These are phyloP conservation scores for Mortierella antarctica DNA, from an alignment of 192 early-diverging fungal species.

Conservation along the genomic window DNA sequence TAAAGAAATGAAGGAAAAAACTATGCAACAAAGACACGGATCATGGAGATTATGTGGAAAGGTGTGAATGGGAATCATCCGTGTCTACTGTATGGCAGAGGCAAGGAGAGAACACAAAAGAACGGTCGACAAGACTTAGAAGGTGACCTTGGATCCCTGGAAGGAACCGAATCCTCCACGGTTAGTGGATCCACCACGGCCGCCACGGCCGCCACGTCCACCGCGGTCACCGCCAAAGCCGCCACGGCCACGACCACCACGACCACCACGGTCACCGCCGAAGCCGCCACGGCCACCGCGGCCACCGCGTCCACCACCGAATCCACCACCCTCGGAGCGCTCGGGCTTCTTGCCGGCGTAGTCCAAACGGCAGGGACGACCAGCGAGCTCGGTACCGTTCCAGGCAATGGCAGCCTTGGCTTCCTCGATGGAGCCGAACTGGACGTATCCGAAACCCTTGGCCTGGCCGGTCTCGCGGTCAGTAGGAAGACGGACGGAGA, in stretches of 20 bases:
- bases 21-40: slow-evolving; percentile 23
- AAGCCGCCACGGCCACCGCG: slow-evolving; percentile 29
- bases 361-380: slow-evolving; percentile 89
- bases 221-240: slow-evolving; percentile 63
- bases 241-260: slow-evolving; percentile 66
- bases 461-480: slow-evolving; percentile 78
- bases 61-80: slow-evolving; percentile 21
- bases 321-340: slow-evolving; percentile 43
- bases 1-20: slow-evolving; percentile 10
- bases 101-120: not conserved
- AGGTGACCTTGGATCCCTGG: slow-evolving; percentile 33
- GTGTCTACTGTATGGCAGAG: slow-evolving; percentile 6
- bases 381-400: slow-evolving; percentile 81
- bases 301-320: slow-evolving; percentile 37
- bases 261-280: slow-evolving; percentile 53
- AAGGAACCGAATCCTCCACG: slow-evolving; percentile 63
- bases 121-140: slow-evolving; percentile 21
- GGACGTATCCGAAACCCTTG: slow-evolving; percentile 93
- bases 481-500: slow-evolving; percentile 77
- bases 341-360: slow-evolving; percentile 68
- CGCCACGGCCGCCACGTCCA: slow-evolving; percentile 57
- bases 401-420: slow-evolving; percentile 83
- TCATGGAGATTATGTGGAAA: slow-evolving; percentile 3
- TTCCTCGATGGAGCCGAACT: slow-evolving; percentile 75
- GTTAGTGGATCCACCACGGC: slow-evolving; percentile 61